phyloP scores from a whole-genome alignment of 805 yeast genomes.

The Ogataea dorogensis region DNA sequence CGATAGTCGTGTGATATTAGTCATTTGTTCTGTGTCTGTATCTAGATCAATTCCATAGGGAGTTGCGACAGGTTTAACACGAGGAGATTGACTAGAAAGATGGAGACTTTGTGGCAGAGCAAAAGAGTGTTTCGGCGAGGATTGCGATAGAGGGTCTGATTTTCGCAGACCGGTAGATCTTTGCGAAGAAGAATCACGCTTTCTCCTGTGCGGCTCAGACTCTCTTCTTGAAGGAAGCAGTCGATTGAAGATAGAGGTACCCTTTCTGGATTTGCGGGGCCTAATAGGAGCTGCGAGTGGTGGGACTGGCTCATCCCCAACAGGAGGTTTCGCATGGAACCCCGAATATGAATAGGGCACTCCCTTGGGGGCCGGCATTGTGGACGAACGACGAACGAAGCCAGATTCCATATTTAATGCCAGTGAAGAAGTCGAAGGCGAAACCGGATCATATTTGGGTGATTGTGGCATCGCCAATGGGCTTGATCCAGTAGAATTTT shows the following conservation, averaged over 20 bases:
- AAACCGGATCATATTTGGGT: constrained; percentile 22
- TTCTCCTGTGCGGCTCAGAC: constrained; percentile 18
- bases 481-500: constrained; percentile 12
- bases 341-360: constrained; percentile 27
- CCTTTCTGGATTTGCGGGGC: constrained; percentile 22
- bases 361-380: constrained; percentile 1
- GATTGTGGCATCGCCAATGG: constrained; percentile 19
- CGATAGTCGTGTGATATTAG: constrained; percentile 21
- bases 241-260: constrained; percentile 25
- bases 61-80: constrained; percentile 2
- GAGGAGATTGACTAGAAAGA: constrained; percentile 1
- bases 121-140: constrained; percentile 4
- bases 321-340: constrained; percentile 27
- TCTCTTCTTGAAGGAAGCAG: constrained; percentile 31
- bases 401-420: constrained; percentile 3
- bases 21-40: constrained; percentile 22
- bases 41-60: constrained; percentile 27
- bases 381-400: too few relatives aligned
- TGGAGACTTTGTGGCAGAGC: constrained; percentile 12
- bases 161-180: constrained; percentile 11
- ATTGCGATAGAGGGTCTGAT: constrained; percentile 9
- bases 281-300: constrained; percentile 20
- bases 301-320: constrained; percentile 15
- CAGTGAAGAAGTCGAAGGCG: constrained; percentile 18
- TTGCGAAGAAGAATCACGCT: constrained; percentile 3